phyloP scores from a whole-genome alignment of 495 filamentous ascomycete species.

The Paragyromitra xinjiangensis region DNA sequence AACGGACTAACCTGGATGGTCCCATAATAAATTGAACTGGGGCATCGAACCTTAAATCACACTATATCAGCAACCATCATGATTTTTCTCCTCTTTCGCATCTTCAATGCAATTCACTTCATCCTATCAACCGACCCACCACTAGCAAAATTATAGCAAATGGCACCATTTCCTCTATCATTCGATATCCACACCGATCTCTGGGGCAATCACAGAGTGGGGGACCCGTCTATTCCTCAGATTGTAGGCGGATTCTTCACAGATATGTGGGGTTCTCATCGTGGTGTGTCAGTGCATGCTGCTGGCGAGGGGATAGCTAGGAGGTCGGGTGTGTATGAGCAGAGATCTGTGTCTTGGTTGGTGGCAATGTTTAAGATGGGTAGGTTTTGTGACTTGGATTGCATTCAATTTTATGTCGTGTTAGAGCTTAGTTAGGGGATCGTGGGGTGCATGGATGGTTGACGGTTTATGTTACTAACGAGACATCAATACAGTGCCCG shows the following conservation, averaged over 20 bases:
- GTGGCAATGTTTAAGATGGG: neutral
- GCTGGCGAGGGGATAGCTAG: neutral
- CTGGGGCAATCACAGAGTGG: constrained; percentile 22
- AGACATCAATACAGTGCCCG: neutral
- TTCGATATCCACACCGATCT: constrained; percentile 25
- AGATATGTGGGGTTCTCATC: constrained; percentile 33
- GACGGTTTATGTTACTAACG: neutral
- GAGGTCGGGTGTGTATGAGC: neutral
- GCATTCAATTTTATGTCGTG: no score
- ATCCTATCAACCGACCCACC: neutral
- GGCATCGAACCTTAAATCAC: neutral
- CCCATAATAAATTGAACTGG: constrained; percentile 5
- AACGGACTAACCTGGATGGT: neutral
- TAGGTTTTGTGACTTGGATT: neutral
- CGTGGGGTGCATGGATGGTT: neutral
- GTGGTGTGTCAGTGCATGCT: neutral
- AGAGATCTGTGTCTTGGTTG: neutral
- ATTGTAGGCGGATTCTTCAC: constrained; percentile 19
- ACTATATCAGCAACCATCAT: neutral
- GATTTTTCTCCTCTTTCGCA: neutral
- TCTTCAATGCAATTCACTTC: neutral
- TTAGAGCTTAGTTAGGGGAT: no score
- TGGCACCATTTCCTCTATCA: constrained; percentile 13
- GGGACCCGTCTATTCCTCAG: neutral
- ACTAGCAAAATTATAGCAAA: neutral